Evolutionary conservation across 495 filamentous ascomycete genomes (phyloP).

Genomic region (Neurospora sp.): DNA sequence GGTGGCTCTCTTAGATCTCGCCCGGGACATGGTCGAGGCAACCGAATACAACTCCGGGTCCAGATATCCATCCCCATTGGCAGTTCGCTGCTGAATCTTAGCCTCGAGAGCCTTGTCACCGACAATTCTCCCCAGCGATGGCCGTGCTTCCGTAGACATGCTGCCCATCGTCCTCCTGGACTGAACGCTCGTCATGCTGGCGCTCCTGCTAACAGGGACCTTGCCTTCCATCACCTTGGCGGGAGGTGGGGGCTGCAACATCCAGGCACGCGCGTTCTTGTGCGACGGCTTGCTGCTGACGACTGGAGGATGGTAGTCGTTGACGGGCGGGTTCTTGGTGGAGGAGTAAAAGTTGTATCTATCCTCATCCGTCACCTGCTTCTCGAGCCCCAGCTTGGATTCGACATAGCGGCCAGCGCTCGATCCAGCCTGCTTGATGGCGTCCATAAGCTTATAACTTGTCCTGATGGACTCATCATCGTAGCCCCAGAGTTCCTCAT

Average conservation of each 20-base stretch:
- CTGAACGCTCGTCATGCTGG: constrained; percentile 26
- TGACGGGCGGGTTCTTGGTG: constrained; percentile 67
- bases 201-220: constrained; percentile 43
- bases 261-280: constrained; percentile 67
- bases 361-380: constrained; percentile 32
- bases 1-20: constrained; percentile 14
- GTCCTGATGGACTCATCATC: constrained; percentile 23
- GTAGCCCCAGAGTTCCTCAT: constrained; percentile 71
- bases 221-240: constrained; percentile 84
- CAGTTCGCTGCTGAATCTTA: constrained; percentile 15
- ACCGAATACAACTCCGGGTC: constrained; percentile 17
- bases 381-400: constrained; percentile 31
- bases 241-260: constrained; percentile 79
- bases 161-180: constrained; percentile 14
- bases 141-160: not conserved
- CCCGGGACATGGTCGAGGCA: constrained; percentile 10
- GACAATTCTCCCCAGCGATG: constrained; percentile 19
- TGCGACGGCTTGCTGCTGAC: constrained; percentile 62
- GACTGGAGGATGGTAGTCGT: constrained; percentile 78
- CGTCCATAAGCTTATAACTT: constrained; percentile 38
- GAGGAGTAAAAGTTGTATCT: constrained; percentile 48
- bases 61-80: constrained; percentile 21
- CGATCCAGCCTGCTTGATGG: constrained; percentile 41
- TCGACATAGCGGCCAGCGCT: constrained; percentile 39
- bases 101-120: constrained; percentile 31